Percentiles rank a stretch among this genome's conserved stretches.
phyloP scores from a whole-genome alignment of 306 rosid genomes.

The Citrullus amarus region DNA sequence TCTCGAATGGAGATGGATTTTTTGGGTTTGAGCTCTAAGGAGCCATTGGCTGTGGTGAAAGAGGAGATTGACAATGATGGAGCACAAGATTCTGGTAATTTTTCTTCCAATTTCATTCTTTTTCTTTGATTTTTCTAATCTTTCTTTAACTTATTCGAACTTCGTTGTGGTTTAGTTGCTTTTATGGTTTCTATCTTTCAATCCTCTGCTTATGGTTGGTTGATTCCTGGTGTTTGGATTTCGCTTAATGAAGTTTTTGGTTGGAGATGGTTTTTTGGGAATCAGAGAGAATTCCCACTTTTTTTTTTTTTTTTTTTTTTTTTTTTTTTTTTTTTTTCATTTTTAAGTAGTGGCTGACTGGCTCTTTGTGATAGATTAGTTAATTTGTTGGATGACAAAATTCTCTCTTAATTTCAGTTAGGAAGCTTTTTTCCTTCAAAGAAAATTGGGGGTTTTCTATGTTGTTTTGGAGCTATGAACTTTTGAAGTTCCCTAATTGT shows the following conservation, averaged over 20 bases:
- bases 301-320: not conserved
- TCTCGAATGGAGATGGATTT: constrained; percentile 82
- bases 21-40: constrained; percentile 58
- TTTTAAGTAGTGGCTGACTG: not conserved
- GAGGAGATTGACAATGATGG: constrained; percentile 45
- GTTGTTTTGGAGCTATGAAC: not conserved
- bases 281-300: not conserved
- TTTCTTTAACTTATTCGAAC: not conserved
- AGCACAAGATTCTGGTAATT: constrained; percentile 38
- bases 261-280: not conserved
- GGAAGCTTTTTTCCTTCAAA: not conserved
- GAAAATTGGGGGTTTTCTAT: not conserved
- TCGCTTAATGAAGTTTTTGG: not conserved
- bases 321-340: not conserved
- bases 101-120: not conserved
- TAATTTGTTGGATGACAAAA: not conserved
- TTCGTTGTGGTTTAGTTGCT: not conserved
- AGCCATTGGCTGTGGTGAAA: constrained; percentile 39
- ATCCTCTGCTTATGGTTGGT: not conserved
- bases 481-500: not conserved
- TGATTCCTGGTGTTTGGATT: not conserved
- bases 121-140: not conserved
- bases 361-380: not conserved
- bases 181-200: not conserved
- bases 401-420: not conserved